phyloP scores from a whole-genome alignment of 1,139 yeast genomes.

The Magnusiomyces ingens region DNA sequence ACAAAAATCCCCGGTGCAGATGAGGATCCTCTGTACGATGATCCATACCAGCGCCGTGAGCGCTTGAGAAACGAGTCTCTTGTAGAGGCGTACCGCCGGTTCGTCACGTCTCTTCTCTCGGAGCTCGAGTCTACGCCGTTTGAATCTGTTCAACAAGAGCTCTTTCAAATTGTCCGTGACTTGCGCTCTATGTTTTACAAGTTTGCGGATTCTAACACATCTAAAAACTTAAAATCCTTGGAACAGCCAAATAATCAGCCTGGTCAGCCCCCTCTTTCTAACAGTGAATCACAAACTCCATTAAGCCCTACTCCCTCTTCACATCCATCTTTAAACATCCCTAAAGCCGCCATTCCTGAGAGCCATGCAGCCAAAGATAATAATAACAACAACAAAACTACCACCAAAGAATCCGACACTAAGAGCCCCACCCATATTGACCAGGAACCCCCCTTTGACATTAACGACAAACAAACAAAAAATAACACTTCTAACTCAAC shows the following conservation, averaged over 20 bases:
- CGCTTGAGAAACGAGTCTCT: constrained; percentile 13
- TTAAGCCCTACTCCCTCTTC: neutral
- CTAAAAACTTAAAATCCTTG: constrained; percentile 13
- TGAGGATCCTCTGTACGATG: constrained; percentile 6
- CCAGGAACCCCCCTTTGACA: neutral
- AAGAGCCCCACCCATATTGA: neutral
- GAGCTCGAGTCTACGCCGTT: constrained; percentile 31
- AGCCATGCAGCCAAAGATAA: constrained; percentile 7
- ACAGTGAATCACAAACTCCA: constrained; percentile 1
- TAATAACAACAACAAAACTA: neutral
- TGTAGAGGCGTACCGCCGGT: constrained; percentile 28
- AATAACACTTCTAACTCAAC: neutral
- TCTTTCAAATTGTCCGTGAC: constrained; percentile 33
- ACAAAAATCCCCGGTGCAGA: constrained; percentile 18
- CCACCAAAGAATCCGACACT: neutral
- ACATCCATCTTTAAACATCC: constrained; percentile 10
- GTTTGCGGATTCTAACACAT: constrained; percentile 19
- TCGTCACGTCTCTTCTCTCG: constrained; percentile 29
- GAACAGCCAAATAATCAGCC: constrained; percentile 5
- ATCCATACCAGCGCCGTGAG: neutral
- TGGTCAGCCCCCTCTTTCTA: neutral
- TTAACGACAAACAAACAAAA: neutral
- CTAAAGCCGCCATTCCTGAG: neutral
- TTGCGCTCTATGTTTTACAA: constrained; percentile 31
- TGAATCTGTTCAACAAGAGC: constrained; percentile 32